Percentiles rank a stretch among this genome's conserved stretches.
Conservation (phyloP, 345 rosid species). For the Melaleuca quinquenervia region DNA sequence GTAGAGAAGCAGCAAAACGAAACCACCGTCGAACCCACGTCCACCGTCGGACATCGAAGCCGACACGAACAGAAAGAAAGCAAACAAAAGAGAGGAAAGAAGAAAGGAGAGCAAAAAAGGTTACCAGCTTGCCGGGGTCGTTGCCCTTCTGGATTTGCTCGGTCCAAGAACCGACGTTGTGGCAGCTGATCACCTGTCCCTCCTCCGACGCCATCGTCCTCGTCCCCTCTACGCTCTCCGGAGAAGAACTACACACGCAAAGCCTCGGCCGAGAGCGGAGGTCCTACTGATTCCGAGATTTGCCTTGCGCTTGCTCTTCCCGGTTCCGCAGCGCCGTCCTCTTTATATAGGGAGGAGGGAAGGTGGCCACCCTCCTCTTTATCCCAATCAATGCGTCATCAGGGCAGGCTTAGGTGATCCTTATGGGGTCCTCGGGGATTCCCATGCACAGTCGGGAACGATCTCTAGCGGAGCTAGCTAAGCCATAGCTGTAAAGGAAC, state of each 20-base stretch:
- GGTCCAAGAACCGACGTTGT: constrained; percentile 1
- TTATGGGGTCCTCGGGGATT: background rate
- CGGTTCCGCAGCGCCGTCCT: background rate
- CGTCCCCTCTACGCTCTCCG: background rate
- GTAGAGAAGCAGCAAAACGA: background rate
- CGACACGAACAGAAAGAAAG: background rate
- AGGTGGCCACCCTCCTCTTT: background rate
- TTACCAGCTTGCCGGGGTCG: background rate
- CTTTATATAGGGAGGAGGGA: background rate
- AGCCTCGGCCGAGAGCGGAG: background rate
- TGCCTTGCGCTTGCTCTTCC: background rate
- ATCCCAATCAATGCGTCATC: no score
- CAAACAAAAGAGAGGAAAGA: background rate
- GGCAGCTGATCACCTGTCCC: background rate
- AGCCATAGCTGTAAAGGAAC: background rate
- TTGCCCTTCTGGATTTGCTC: constrained; percentile 2
- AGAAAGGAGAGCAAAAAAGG: background rate
- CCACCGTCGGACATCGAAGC: background rate
- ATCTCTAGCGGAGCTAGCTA: background rate
- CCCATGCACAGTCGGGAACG: background rate
- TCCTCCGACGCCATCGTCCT: background rate
- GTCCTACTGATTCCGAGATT: background rate
- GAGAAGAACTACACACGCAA: background rate
- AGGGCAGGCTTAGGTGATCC: no score
- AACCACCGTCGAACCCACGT: background rate